Percentiles rank a stretch among this genome's conserved stretches.
These are phyloP conservation scores for Rugonectria rugulosa DNA, from an alignment of 2,329 filamentous ascomycete genomes.

Conservation along the genomic window DNA sequence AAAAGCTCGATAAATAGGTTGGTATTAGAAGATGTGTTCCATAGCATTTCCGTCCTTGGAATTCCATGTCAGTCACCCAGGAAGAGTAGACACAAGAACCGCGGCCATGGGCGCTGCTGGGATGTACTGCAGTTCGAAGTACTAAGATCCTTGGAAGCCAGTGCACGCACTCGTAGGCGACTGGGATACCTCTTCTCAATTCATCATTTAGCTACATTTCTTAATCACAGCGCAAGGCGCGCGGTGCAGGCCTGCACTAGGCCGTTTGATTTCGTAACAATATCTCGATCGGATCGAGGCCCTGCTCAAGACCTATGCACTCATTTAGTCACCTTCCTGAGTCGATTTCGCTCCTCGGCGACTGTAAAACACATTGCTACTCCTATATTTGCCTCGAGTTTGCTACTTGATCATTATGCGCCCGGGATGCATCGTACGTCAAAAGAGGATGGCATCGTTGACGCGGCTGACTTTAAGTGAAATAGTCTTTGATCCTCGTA, in stretches of 20 bases:
- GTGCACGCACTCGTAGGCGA: slow-evolving; percentile 17
- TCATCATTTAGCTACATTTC: slow-evolving; percentile 17
- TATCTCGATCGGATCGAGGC: slow-evolving; percentile 15
- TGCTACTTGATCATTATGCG: slow-evolving; percentile 28
- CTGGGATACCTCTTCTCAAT: slow-evolving; percentile 13
- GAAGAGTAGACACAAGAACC: slow-evolving; percentile 4
- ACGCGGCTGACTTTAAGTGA: background rate
- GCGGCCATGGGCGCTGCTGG: slow-evolving; percentile 11
- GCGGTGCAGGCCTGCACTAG: background rate
- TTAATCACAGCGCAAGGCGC: slow-evolving; percentile 11
- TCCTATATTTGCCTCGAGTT: slow-evolving; percentile 25
- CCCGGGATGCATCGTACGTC: slow-evolving; percentile 28
- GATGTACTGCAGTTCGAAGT: slow-evolving; percentile 14
- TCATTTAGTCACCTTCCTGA: slow-evolving; percentile 22
- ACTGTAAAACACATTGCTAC: slow-evolving; percentile 18
- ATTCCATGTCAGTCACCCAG: slow-evolving; percentile 9
- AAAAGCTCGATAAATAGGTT: slow-evolving; percentile 4
- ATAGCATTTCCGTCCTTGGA: slow-evolving; percentile 8
- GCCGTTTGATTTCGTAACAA: slow-evolving; percentile 23
- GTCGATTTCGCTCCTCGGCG: slow-evolving; percentile 8
- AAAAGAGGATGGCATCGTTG: background rate
- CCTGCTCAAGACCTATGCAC: slow-evolving; percentile 13
- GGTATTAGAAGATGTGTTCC: slow-evolving; percentile 3
- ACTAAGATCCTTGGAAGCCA: slow-evolving; percentile 16
- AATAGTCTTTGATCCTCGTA: slow-evolving; percentile 14